Evolutionary conservation across 179 eudicot species (phyloP).

Genomic region (Silene noctiflora): DNA sequence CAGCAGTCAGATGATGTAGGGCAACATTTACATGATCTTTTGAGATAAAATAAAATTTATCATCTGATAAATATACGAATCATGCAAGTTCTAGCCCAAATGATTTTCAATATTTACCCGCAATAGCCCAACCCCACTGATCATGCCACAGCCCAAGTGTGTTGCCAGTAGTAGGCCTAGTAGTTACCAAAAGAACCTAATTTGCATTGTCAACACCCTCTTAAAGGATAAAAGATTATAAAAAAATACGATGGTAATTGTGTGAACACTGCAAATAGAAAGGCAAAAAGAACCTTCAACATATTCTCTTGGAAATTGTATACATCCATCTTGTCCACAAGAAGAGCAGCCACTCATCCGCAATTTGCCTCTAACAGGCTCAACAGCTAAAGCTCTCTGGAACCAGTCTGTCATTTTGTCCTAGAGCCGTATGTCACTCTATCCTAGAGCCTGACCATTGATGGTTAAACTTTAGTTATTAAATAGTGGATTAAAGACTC

Average conservation of each 20-base stretch:
- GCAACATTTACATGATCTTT: constrained; percentile 99
- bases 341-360: constrained; percentile 96
- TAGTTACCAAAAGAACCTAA: constrained; percentile 88
- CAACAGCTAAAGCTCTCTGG: constrained; percentile 80
- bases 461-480: constrained; percentile 6
- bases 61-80: constrained; percentile 9
- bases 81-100: neutral
- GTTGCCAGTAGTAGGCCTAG: constrained; percentile 95
- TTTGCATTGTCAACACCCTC: constrained; percentile 90
- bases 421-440: no score
- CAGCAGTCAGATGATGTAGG: constrained; percentile 95
- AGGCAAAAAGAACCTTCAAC: constrained; percentile 63
- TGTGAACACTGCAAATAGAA: neutral
- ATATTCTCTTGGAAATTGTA: constrained; percentile 86
- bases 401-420: constrained; percentile 97
- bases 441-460: constrained; percentile 73
- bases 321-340: constrained; percentile 98
- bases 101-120: no score
- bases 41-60: constrained; percentile 20
- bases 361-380: constrained; percentile 86
- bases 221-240: constrained; percentile 23
- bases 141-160: constrained; percentile 99
- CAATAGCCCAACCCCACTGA: no score
- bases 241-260: neutral
- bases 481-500: neutral